These are phyloP conservation scores for Ettlia oleoabundans DNA, from an alignment of 139 green algal species.

Conservation along the genomic window DNA sequence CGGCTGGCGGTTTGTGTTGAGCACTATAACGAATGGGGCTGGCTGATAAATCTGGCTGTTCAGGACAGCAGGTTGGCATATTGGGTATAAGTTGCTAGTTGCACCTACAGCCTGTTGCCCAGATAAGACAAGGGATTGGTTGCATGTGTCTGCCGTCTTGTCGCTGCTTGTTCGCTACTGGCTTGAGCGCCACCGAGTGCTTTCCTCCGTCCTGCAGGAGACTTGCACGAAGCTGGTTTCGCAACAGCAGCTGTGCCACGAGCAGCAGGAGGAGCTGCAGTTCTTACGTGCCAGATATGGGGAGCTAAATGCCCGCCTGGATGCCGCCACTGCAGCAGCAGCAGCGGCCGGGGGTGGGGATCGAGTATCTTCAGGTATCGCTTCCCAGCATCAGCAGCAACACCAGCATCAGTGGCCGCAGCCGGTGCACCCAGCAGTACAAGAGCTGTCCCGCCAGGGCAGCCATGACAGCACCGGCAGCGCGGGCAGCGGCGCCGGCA, in stretches of 20 bases:
- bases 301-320: background rate
- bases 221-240: conserved; percentile 31
- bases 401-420: background rate
- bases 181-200: background rate
- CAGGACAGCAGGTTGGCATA: background rate
- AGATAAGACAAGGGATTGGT: no score
- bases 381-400: background rate
- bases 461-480: conserved; percentile 2
- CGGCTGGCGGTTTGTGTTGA: no score
- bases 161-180: background rate
- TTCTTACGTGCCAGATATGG: conserved; percentile 18
- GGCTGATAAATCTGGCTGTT: background rate
- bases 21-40: background rate
- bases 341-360: no score
- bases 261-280: conserved; percentile 32
- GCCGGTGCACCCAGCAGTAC: background rate
- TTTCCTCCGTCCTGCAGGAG: background rate
- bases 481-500: background rate
- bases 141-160: no score
- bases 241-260: conserved; percentile 38
- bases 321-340: background rate
- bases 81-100: no score
- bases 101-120: no score
- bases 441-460: conserved; percentile 7
- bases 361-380: no score